phyloP scores from a whole-genome alignment of 371 early-diverging fungal genomes.

The Smittium mucronatum region DNA sequence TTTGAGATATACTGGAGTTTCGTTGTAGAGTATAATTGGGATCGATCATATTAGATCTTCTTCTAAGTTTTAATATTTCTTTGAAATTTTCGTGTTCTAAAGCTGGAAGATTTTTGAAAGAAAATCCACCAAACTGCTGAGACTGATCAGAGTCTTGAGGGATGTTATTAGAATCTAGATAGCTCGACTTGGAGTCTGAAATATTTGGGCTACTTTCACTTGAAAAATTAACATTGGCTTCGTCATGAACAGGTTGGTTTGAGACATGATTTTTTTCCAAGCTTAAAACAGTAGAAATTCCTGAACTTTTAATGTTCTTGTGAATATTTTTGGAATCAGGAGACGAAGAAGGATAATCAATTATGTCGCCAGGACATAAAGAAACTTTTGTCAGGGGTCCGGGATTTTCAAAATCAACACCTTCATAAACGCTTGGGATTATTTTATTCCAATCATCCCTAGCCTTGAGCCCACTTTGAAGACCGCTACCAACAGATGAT shows the following conservation, averaged over 20 bases:
- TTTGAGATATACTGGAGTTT: not conserved
- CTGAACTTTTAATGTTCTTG: not conserved
- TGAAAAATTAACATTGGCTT: not conserved
- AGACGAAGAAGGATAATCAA: not conserved
- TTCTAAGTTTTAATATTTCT: constrained; percentile 52
- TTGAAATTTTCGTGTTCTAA: constrained; percentile 84
- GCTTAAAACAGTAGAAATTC: not conserved
- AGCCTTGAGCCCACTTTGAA: not conserved
- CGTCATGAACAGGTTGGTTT: not conserved
- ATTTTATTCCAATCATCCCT: not conserved
- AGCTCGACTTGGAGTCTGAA: not conserved
- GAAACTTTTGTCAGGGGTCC: not conserved
- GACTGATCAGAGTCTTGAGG: not conserved
- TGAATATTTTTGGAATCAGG: not conserved
- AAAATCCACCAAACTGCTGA: constrained; percentile 80
- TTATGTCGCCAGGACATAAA: too few relatives aligned
- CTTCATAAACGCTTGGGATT: not conserved
- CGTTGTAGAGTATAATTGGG: not conserved
- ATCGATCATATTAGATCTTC: constrained; percentile 26
- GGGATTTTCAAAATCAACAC: not conserved
- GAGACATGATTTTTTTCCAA: not conserved
- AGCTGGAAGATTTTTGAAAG: constrained; percentile 74
- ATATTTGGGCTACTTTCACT: not conserved
- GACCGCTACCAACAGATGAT: not conserved
- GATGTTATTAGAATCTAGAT: not conserved